These are phyloP conservation scores for Xerocomus potaroensis DNA, from an alignment of 768 basidiomycete genomes.

Conservation along the genomic window DNA sequence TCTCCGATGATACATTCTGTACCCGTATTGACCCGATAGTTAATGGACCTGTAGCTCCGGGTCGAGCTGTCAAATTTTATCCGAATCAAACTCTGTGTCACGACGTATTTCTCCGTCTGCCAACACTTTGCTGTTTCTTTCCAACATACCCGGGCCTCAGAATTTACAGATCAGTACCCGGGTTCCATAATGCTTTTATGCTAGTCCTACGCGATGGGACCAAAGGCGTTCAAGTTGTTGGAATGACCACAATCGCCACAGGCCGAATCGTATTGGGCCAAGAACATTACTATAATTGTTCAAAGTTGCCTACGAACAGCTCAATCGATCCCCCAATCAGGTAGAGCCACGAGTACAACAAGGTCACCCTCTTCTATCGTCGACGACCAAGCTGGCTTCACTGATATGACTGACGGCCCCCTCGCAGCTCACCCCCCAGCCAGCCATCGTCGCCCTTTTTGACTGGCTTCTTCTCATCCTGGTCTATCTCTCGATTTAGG, in stretches of 20 bases:
- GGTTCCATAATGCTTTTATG: background rate
- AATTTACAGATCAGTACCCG: constrained; percentile 3
- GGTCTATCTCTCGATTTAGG: constrained; percentile 28
- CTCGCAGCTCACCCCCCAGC: background rate
- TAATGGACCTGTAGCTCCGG: too few relatives aligned
- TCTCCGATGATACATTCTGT: too few relatives aligned
- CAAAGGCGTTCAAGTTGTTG: background rate
- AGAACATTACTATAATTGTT: background rate
- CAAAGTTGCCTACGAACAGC: background rate
- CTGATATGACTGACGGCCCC: background rate
- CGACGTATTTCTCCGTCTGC: too few relatives aligned
- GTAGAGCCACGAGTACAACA: background rate
- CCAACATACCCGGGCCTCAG: background rate
- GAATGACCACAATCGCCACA: background rate
- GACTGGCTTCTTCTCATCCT: constrained; percentile 9
- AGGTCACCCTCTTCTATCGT: background rate
- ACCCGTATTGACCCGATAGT: too few relatives aligned
- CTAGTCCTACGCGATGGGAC: background rate
- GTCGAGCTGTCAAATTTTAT: too few relatives aligned
- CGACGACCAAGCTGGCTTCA: background rate
- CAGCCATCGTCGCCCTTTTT: background rate
- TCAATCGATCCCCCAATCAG: background rate
- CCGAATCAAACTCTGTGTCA: background rate
- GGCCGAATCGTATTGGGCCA: too few relatives aligned
- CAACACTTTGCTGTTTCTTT: background rate